Conservation (phyloP, 768 basidiomycete species). For the Baorangia bicolor region DNA sequence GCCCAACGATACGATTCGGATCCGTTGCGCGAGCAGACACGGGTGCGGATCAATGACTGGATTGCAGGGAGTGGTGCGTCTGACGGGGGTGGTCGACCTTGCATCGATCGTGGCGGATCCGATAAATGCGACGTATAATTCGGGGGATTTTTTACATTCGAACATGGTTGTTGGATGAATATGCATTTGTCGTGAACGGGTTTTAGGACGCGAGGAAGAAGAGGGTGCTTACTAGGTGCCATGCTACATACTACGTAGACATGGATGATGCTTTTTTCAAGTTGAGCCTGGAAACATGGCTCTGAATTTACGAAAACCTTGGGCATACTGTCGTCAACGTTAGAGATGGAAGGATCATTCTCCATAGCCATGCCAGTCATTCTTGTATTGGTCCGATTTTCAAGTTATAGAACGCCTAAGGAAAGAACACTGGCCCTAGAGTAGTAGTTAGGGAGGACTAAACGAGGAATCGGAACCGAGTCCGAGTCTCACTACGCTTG, state of each 20-base stretch:
- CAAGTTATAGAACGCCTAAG: background rate
- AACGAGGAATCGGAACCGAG: too few species aligned
- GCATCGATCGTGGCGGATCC: too few species aligned
- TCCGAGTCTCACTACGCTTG: too few species aligned
- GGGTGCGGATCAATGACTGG: conserved; percentile 1
- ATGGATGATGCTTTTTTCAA: background rate
- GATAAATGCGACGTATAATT: background rate
- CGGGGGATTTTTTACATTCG: conserved; percentile 3
- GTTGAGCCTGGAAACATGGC: too few species aligned
- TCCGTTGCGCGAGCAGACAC: background rate
- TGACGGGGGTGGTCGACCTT: too few species aligned
- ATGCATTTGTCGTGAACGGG: background rate
- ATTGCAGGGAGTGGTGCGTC: background rate
- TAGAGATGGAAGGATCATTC: background rate
- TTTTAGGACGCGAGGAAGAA: background rate
- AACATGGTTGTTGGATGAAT: too few species aligned
- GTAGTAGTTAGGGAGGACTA: too few species aligned
- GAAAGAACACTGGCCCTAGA: too few species aligned
- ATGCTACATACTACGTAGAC: background rate
- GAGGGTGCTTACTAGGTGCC: background rate
- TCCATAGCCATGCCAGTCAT: background rate
- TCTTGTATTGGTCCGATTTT: background rate
- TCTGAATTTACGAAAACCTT: background rate
- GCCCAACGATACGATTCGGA: background rate
- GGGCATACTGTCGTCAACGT: background rate